A percentile compares a stretch with the other conserved stretches of the same genome.
Conservation (phyloP, 306 rosid genomes). For the Arachis stenosperma region DNA sequence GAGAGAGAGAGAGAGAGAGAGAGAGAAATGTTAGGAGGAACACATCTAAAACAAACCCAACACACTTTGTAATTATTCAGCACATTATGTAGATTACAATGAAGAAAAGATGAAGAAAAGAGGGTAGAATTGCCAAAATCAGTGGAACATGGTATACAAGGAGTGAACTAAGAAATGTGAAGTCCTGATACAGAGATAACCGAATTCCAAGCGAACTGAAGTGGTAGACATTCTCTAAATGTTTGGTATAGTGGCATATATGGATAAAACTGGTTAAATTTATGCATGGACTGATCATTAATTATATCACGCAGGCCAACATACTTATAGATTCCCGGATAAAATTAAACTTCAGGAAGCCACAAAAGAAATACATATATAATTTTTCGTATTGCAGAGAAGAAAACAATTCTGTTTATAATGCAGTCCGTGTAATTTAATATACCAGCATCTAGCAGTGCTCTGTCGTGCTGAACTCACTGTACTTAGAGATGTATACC, state of each 20-base stretch:
- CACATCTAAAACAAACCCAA: slow-evolving; percentile 11
- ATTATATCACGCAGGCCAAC: slow-evolving; percentile 4
- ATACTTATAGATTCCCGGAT: slow-evolving; percentile 9
- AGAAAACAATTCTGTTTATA: slow-evolving; percentile 9
- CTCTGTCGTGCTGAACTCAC: slow-evolving; percentile 13
- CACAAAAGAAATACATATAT: slow-evolving; percentile 13
- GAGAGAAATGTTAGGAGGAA: slow-evolving; percentile 33
- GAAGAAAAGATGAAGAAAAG: not conserved
- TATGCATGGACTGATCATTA: slow-evolving; percentile 12
- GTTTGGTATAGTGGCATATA: slow-evolving; percentile 16
- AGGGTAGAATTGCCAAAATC: slow-evolving; percentile 7
- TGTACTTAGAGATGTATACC: not conserved
- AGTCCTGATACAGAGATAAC: not conserved
- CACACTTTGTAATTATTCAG: not conserved
- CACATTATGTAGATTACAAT: slow-evolving; percentile 9
- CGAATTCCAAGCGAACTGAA: not conserved
- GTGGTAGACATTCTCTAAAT: slow-evolving; percentile 10
- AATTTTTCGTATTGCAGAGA: slow-evolving; percentile 4
- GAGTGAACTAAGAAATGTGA: not conserved
- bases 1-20: not conserved
- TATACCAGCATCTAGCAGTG: slow-evolving; percentile 29
- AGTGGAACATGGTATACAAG: slow-evolving; percentile 6
- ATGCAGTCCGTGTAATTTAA: slow-evolving; percentile 5
- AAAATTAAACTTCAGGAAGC: slow-evolving; percentile 17
- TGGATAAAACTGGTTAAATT: not conserved